Evolutionary conservation across 116 monocot species (phyloP).

Genomic region (Cymodocea nodosa): DNA sequence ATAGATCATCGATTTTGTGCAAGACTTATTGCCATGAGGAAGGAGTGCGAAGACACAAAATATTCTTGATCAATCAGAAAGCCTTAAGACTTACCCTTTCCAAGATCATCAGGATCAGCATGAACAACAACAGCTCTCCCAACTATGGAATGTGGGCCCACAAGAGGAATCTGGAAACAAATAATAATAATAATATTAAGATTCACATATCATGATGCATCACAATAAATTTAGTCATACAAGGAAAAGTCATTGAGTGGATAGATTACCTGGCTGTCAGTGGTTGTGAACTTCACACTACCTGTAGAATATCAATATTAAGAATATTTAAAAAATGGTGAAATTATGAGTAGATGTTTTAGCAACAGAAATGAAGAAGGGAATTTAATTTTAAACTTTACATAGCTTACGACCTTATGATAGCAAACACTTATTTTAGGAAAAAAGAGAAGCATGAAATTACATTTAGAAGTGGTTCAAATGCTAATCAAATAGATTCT

Average conservation of each 20-base stretch:
- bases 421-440: too few species aligned
- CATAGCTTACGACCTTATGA: too few species aligned
- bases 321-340: too few species aligned
- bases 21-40: not conserved
- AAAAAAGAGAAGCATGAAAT: too few species aligned
- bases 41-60: not conserved
- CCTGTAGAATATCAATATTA: too few species aligned
- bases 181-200: not conserved
- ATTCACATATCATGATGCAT: not conserved
- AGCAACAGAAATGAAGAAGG: too few species aligned
- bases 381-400: too few species aligned
- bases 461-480: too few species aligned
- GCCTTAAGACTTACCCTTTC: conserved; percentile 27
- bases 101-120: conserved; percentile 69
- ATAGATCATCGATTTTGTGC: too few species aligned
- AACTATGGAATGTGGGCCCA: conserved; percentile 35
- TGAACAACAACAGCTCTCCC: conserved; percentile 67
- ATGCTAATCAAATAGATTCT: too few species aligned
- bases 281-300: conserved; percentile 36
- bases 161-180: conserved; percentile 33
- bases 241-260: not conserved
- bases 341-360: too few species aligned
- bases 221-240: not conserved
- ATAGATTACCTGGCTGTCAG: conserved; percentile 58
- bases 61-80: not conserved